Conservation (phyloP, 352 stramenopile genomes). For the Pythium pyrilobum region DNA sequence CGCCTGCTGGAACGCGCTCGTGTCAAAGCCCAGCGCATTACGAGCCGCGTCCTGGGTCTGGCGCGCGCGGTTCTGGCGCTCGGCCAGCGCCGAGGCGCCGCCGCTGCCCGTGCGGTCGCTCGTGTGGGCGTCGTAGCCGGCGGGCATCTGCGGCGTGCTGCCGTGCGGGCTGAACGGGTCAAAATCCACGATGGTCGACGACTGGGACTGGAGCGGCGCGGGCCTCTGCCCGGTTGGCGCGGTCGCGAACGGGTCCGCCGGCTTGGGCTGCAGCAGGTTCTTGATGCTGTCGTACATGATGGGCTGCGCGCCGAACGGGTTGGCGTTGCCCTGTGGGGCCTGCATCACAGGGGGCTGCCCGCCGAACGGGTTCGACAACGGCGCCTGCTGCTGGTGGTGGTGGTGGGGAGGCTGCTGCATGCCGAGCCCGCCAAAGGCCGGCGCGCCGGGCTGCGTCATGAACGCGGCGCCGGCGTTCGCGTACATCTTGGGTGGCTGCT, state of each 20-base stretch:
- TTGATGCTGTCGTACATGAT: conserved; percentile 64
- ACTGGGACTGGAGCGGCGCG: conserved; percentile 23
- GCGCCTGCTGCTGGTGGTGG: neutral
- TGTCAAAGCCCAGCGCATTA: conserved; percentile 48
- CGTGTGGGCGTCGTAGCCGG: neutral
- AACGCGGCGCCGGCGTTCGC: conserved; percentile 35
- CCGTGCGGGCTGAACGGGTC: conserved; percentile 63
- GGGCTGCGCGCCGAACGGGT: conserved; percentile 37
- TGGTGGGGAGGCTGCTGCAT: conserved; percentile 21
- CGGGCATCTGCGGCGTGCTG: conserved; percentile 38
- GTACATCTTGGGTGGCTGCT: conserved; percentile 18
- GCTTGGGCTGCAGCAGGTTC: conserved; percentile 41
- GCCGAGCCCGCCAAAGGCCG: conserved; percentile 36
- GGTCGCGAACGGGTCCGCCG: conserved; percentile 42
- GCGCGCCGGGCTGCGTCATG: conserved; percentile 53
- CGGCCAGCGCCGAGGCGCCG: conserved; percentile 22
- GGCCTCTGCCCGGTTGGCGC: conserved; percentile 1
- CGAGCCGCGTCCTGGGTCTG: conserved; percentile 65
- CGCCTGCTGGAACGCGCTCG: conserved; percentile 36
- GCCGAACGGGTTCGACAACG: conserved; percentile 10
- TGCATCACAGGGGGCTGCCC: neutral
- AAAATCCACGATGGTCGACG: conserved; percentile 61
- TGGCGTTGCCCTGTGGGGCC: conserved; percentile 23
- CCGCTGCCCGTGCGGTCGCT: conserved; percentile 15
- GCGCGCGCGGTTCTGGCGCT: conserved; percentile 41